These are phyloP conservation scores for Lindgomyces ingoldianus DNA, from an alignment of 495 filamentous ascomycete genomes.

Conservation along the genomic window DNA sequence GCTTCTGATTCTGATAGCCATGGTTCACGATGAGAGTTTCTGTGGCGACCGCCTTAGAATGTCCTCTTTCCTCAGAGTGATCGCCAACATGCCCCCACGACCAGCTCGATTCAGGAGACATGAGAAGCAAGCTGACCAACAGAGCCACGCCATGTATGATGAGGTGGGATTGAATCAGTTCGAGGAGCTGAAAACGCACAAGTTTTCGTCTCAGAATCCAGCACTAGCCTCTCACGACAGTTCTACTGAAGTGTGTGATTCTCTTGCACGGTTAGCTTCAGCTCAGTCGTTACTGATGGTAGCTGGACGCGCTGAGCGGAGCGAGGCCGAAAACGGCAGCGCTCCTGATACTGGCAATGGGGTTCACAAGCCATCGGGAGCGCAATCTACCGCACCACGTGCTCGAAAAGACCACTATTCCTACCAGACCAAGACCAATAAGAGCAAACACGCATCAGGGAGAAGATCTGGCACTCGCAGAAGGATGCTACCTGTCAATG, in stretches of 20 bases:
- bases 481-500: constrained; percentile 17
- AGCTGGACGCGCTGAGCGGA: too few relatives aligned
- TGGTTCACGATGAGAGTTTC: constrained; percentile 19
- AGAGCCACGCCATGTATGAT: background rate
- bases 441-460: background rate
- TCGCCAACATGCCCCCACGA: constrained; percentile 9
- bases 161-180: background rate
- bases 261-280: too few relatives aligned
- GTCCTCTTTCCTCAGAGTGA: constrained; percentile 10
- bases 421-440: constrained; percentile 7
- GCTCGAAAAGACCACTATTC: background rate
- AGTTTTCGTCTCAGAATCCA: too few relatives aligned
- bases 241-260: too few relatives aligned
- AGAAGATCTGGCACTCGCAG: constrained; percentile 5
- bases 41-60: constrained; percentile 17
- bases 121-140: background rate
- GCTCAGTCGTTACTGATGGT: too few relatives aligned
- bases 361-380: too few relatives aligned
- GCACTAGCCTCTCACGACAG: too few relatives aligned
- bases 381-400: background rate
- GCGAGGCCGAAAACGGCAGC: too few relatives aligned
- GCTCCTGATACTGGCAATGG: too few relatives aligned
- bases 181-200: background rate
- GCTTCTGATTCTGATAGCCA: background rate
- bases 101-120: constrained; percentile 18